Conservation (phyloP, 805 yeast species). For the Hyphopichia homilentoma region DNA sequence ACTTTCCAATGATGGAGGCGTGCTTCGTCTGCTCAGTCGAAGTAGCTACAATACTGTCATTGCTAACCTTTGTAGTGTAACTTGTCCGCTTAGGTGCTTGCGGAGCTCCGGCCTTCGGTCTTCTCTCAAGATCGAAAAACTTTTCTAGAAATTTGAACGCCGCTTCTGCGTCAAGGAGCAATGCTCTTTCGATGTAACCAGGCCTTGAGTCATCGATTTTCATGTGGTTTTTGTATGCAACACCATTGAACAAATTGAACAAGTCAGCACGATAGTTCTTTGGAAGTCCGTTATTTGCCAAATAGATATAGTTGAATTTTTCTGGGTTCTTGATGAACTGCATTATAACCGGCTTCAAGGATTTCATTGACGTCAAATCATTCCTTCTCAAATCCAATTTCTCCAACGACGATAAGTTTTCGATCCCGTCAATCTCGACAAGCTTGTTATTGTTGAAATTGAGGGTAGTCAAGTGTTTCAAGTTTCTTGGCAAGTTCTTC, state of each 20-base stretch:
- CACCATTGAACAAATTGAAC: conserved; percentile 55
- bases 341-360: conserved; percentile 33
- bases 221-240: conserved; percentile 42
- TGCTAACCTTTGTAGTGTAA: not conserved
- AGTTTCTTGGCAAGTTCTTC: conserved; percentile 29
- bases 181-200: conserved; percentile 56
- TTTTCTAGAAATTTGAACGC: conserved; percentile 43
- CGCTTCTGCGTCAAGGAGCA: conserved; percentile 47
- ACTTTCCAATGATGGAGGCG: too few species aligned
- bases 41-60: not conserved
- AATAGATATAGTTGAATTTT: conserved; percentile 39
- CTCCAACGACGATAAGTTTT: conserved; percentile 39
- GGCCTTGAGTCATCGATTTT: conserved; percentile 60
- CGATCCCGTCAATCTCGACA: conserved; percentile 40
- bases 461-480: conserved; percentile 38
- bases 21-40: not conserved
- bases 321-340: conserved; percentile 26
- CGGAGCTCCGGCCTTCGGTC: not conserved
- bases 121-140: conserved; percentile 16
- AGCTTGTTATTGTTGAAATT: conserved; percentile 50
- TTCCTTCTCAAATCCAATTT: conserved; percentile 55
- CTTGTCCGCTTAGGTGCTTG: not conserved
- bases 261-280: conserved; percentile 50
- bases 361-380: conserved; percentile 27
- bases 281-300: conserved; percentile 39